These are phyloP conservation scores for Solanum megistacrolobum DNA, from an alignment of 257 asterid species.

Conservation along the genomic window DNA sequence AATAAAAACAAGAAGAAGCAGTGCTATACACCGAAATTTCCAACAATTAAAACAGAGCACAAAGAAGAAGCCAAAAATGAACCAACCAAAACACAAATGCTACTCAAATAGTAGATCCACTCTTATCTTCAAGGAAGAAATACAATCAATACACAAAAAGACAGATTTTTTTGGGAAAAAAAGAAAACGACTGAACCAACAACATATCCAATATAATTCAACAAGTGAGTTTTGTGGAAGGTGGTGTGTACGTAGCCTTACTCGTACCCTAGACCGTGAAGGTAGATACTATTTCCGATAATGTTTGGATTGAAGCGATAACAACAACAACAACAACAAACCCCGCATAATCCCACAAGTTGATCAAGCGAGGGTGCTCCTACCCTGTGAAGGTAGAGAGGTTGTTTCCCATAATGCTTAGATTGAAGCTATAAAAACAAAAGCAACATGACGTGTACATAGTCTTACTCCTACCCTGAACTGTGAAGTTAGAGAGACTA, in stretches of 20 bases:
- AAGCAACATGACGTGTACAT: neutral
- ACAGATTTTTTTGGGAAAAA: neutral
- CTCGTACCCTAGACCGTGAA: neutral
- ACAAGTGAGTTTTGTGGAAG: neutral
- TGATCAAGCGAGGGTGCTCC: neutral
- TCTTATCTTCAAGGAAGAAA: neutral
- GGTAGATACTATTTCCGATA: neutral
- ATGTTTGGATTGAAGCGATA: neutral
- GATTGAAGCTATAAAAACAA: neutral
- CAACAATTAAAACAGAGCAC: neutral
- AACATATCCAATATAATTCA: neutral
- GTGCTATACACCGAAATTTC: neutral
- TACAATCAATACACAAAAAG: neutral
- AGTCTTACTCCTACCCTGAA: neutral
- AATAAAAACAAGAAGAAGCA: neutral
- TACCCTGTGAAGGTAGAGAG: neutral
- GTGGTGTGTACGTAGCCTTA: neutral
- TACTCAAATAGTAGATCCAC: neutral
- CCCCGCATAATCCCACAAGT: neutral
- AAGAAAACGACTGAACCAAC: neutral
- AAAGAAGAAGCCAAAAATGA: neutral
- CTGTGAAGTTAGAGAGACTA: neutral
- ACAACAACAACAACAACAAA: neutral
- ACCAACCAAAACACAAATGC: neutral
- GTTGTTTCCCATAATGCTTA: neutral